phyloP scores from a whole-genome alignment of 192 early-diverging fungal genomes.

The Globomyces pollinis-pini region DNA sequence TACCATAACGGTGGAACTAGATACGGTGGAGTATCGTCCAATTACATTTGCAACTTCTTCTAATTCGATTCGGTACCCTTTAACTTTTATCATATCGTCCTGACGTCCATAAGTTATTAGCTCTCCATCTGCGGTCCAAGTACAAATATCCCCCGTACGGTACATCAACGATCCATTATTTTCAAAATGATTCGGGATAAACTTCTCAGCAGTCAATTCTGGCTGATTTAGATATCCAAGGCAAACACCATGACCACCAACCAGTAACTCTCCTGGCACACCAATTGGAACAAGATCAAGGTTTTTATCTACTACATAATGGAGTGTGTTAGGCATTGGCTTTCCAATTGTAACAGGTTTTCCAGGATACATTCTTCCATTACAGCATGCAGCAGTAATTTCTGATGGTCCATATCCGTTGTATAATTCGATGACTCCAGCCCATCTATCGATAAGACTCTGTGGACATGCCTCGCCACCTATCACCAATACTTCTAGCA shows the following conservation, averaged over 20 bases:
- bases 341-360: constrained; percentile 19
- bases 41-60: constrained; percentile 15
- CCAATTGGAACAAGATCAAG: constrained; percentile 26
- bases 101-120: constrained; percentile 20
- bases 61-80: constrained; percentile 29
- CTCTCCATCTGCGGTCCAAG: constrained; percentile 14
- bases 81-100: constrained; percentile 29
- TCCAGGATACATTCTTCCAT: not conserved
- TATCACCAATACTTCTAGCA: constrained; percentile 19
- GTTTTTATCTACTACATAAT: constrained; percentile 23
- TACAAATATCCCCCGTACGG: constrained; percentile 16
- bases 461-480: constrained; percentile 15
- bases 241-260: constrained; percentile 34
- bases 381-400: not conserved
- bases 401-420: constrained; percentile 17
- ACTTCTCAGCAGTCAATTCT: constrained; percentile 26
- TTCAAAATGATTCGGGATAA: constrained; percentile 18
- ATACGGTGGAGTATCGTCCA: not conserved
- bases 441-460: constrained; percentile 20
- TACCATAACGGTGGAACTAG: constrained; percentile 18
- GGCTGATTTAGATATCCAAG: constrained; percentile 35
- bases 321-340: constrained; percentile 13
- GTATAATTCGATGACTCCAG: constrained; percentile 5
- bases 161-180: constrained; percentile 16
- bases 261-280: constrained; percentile 28